phyloP scores from a whole-genome alignment of 331 rosid genomes.

The Rhamnella rubrinervis region DNA sequence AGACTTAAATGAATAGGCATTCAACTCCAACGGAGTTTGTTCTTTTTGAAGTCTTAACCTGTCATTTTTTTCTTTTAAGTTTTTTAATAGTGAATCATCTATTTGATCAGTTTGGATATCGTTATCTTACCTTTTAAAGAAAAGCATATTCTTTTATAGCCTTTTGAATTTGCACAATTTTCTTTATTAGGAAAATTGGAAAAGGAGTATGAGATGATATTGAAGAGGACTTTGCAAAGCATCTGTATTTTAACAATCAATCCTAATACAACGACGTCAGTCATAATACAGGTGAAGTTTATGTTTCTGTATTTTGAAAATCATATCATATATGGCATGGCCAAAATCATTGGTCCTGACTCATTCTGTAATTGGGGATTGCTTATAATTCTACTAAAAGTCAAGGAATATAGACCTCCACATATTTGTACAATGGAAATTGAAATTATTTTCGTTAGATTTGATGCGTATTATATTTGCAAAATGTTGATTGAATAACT shows the following conservation, averaged over 20 bases:
- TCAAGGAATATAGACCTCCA: no score
- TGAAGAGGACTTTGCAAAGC: constrained; percentile 68
- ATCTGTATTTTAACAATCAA: constrained; percentile 59
- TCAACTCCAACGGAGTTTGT: neutral
- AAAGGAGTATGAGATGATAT: constrained; percentile 79
- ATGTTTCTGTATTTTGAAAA: neutral
- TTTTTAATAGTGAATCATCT: neutral
- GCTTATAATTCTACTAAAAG: no score
- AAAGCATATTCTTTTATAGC: neutral
- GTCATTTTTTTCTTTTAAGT: neutral
- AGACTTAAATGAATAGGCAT: neutral
- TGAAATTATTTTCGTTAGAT: neutral
- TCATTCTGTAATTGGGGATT: no score
- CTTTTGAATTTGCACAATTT: neutral
- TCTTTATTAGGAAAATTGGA: constrained; percentile 50
- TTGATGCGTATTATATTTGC: neutral
- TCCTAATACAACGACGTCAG: constrained; percentile 73
- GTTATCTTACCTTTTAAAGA: neutral
- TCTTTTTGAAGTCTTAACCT: neutral
- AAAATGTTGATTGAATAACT: constrained; percentile 8
- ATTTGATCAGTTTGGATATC: neutral
- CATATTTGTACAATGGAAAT: neutral
- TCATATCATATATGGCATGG: no score
- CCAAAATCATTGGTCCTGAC: no score
- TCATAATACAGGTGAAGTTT: constrained; percentile 59